phyloP scores from a whole-genome alignment of 2,329 filamentous ascomycete species.

The Laburnicola sp. region DNA sequence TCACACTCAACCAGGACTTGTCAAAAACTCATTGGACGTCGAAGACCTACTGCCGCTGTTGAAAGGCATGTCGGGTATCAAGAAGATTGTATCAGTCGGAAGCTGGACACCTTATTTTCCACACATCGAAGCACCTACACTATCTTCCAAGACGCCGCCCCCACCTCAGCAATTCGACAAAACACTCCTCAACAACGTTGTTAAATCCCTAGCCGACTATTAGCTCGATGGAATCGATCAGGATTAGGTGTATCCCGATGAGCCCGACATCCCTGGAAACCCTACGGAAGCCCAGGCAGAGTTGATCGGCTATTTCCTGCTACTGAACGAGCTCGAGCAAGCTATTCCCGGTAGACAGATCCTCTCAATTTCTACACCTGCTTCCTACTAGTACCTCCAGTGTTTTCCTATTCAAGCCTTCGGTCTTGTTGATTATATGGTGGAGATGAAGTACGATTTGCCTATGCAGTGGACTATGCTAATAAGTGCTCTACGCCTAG shows the following conservation, averaged over 20 bases:
- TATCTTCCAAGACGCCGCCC: not conserved
- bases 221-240: slow-evolving; percentile 46
- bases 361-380: too few species aligned
- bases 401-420: too few species aligned
- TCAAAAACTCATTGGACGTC: not conserved
- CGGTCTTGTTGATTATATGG: too few species aligned
- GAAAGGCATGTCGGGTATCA: not conserved
- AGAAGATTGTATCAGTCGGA: not conserved
- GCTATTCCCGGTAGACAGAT: slow-evolving; percentile 10
- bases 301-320: slow-evolving; percentile 42
- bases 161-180: not conserved
- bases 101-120: not conserved
- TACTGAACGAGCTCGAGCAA: slow-evolving; percentile 30
- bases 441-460: too few species aligned
- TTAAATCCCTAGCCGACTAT: slow-evolving; percentile 25
- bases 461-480: too few species aligned
- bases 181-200: slow-evolving; percentile 30
- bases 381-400: too few species aligned
- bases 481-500: too few species aligned
- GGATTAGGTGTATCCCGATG: slow-evolving; percentile 52
- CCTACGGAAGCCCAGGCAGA: slow-evolving; percentile 33
- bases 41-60: not conserved
- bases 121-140: too few species aligned
- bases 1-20: not conserved
- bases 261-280: slow-evolving; percentile 44